Evolutionary conservation across 2,329 filamentous ascomycete genomes (phyloP).

Genomic region (Beauveria sp.): DNA sequence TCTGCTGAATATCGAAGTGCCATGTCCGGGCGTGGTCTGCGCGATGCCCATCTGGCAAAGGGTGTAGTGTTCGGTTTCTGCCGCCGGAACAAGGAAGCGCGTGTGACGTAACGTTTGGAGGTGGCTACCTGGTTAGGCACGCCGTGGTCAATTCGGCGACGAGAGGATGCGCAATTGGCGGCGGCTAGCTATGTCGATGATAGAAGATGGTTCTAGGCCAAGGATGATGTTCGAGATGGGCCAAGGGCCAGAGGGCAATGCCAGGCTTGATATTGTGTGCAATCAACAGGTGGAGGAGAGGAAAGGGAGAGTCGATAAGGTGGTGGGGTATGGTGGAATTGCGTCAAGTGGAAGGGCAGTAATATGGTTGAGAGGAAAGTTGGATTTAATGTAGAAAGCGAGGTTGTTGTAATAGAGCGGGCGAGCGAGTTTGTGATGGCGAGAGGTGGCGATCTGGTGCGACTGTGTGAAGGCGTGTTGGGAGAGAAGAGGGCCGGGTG

Average conservation of each 20-base stretch:
- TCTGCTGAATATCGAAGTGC: constrained; percentile 66
- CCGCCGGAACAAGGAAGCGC: neutral
- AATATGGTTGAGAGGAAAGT: neutral
- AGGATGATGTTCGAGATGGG: neutral
- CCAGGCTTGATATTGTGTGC: neutral
- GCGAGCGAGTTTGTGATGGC: neutral
- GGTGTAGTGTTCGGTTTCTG: neutral
- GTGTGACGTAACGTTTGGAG: constrained; percentile 1
- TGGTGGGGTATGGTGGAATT: constrained; percentile 1
- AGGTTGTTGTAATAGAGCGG: neutral
- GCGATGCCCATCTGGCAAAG: constrained; percentile 29
- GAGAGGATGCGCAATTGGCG: neutral
- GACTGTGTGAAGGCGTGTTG: neutral
- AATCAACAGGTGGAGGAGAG: neutral
- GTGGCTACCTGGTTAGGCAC: neutral
- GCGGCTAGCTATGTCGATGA: neutral
- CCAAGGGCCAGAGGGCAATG: neutral
- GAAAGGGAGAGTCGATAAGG: constrained; percentile 4
- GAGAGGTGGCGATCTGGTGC: neutral
- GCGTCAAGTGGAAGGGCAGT: neutral
- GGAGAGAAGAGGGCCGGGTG: neutral
- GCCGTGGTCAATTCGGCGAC: neutral
- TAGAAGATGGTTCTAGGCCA: neutral
- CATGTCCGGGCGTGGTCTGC: constrained; percentile 33
- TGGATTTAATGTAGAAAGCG: neutral